A percentile compares a stretch with the other conserved stretches of the same genome.
These are phyloP conservation scores for Grammothele lineata DNA, from an alignment of 768 basidiomycete genomes.

Conservation along the genomic window DNA sequence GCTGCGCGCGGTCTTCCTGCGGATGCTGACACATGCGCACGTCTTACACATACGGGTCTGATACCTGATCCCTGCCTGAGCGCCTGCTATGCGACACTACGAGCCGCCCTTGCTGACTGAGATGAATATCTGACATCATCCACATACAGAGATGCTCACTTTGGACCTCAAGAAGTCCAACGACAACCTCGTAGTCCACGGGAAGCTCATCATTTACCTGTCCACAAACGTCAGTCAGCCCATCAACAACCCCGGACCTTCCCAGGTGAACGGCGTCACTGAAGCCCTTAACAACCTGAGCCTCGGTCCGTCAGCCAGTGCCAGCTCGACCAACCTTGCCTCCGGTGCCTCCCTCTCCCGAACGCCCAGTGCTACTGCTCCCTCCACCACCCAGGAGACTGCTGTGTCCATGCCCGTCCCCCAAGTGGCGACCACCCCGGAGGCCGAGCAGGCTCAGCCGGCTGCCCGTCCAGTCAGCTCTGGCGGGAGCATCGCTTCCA, in stretches of 20 bases:
- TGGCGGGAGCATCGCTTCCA: constrained; percentile 21
- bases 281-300: constrained; percentile 59
- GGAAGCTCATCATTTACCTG: constrained; percentile 94
- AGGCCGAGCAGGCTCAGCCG: constrained; percentile 14
- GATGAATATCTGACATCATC: too few relatives aligned
- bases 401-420: constrained; percentile 38
- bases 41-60: too few relatives aligned
- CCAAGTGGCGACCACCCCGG: constrained; percentile 18
- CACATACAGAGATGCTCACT: constrained; percentile 77
- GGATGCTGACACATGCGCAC: too few relatives aligned
- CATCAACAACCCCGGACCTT: constrained; percentile 79
- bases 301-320: constrained; percentile 51
- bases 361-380: constrained; percentile 62
- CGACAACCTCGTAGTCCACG: constrained; percentile 96
- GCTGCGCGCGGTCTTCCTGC: too few relatives aligned
- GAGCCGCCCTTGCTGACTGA: too few relatives aligned
- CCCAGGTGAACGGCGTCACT: constrained; percentile 57
- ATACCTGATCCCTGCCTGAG: too few relatives aligned
- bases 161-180: constrained; percentile 98
- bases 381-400: constrained; percentile 28
- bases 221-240: constrained; percentile 87
- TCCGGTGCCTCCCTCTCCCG: constrained; percentile 50
- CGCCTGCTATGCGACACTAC: too few relatives aligned
- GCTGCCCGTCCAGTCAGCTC: constrained; percentile 36
- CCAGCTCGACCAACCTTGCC: constrained; percentile 30